Evolutionary conservation across 2,329 filamentous ascomycete genomes (phyloP).

Genomic region (Pseudogymnoascus sp.): DNA sequence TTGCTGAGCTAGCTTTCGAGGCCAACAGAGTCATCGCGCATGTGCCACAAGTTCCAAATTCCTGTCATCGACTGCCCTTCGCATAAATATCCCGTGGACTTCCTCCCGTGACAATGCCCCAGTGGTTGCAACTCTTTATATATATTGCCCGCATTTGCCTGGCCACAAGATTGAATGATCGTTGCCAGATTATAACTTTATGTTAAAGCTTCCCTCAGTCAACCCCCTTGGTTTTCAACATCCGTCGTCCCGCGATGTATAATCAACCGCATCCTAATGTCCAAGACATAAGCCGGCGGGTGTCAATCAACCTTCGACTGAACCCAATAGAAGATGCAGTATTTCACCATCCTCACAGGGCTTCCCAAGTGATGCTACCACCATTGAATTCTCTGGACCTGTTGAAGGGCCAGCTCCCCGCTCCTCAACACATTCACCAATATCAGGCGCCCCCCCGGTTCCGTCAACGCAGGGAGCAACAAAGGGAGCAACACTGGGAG

Average conservation of each 20-base stretch:
- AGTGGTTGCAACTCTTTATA: not conserved
- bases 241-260: not conserved
- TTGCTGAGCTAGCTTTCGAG: not conserved
- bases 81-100: not conserved
- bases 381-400: not conserved
- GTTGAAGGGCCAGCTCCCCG: not conserved
- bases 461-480: not conserved
- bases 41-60: constrained; percentile 3
- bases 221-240: not conserved
- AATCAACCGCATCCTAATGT: not conserved
- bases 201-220: not conserved
- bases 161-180: not conserved
- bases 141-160: not conserved
- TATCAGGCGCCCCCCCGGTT: not conserved
- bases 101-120: not conserved
- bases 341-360: not conserved
- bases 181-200: not conserved
- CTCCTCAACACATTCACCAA: not conserved
- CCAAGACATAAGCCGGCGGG: not conserved
- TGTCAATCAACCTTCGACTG: not conserved
- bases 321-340: not conserved
- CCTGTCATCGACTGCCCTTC: not conserved
- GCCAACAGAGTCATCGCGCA: not conserved
- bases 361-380: not conserved
- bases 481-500: no score